Conservation (phyloP, 495 filamentous ascomycete genomes). For the Aspergillus sclerotiicarbonarius region DNA sequence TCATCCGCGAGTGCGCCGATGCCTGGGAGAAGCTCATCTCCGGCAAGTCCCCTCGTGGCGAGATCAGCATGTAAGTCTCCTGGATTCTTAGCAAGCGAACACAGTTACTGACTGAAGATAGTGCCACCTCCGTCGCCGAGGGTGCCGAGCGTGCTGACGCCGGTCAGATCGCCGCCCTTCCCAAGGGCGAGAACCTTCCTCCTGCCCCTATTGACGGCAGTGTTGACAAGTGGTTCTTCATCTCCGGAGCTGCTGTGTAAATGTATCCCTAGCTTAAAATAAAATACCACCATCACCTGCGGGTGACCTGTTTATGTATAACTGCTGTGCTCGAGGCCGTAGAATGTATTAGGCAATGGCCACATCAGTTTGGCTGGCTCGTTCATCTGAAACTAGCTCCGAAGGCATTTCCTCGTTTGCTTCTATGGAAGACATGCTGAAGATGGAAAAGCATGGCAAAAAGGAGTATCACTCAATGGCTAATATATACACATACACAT, state of each 20-base stretch:
- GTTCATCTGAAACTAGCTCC: too few species aligned
- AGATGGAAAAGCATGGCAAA: slow-evolving; percentile 15
- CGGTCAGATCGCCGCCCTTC: slow-evolving; percentile 66
- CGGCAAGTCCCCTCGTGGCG: slow-evolving; percentile 75
- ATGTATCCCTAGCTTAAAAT: slow-evolving; percentile 21
- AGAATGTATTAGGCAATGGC: too few species aligned
- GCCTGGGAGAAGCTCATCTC: slow-evolving; percentile 95
- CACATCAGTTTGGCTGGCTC: too few species aligned
- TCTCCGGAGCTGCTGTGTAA: slow-evolving; percentile 93
- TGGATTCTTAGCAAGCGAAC: neutral
- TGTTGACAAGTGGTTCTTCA: slow-evolving; percentile 99
- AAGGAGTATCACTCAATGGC: slow-evolving; percentile 9
- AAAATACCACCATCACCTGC: slow-evolving; percentile 15
- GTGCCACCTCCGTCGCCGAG: slow-evolving; percentile 71
- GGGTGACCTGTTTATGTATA: slow-evolving; percentile 5
- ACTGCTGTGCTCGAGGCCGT: neutral
- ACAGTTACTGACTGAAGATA: slow-evolving; percentile 40
- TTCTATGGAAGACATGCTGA: too few species aligned
- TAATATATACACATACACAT: slow-evolving; percentile 9
- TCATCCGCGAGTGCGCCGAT: slow-evolving; percentile 92
- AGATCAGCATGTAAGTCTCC: slow-evolving; percentile 75
- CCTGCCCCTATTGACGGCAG: slow-evolving; percentile 91
- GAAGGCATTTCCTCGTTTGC: too few species aligned
- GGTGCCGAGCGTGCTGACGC: slow-evolving; percentile 65
- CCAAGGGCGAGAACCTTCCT: slow-evolving; percentile 66